Conservation (phyloP, 768 basidiomycete genomes). For the Naganishia vaughanmartiniae region DNA sequence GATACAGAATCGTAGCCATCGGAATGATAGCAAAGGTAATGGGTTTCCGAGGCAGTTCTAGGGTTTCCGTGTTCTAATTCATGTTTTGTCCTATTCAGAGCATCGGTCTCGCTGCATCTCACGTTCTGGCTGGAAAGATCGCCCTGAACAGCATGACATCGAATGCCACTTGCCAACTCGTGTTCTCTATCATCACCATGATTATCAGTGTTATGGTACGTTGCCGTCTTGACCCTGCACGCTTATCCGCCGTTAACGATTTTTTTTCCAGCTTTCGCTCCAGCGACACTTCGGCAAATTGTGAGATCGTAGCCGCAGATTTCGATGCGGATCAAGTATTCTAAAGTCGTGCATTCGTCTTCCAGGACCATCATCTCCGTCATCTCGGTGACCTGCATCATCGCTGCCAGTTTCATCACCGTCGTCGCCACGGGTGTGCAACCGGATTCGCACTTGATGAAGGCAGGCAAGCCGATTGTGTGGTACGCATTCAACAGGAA, state of each 20-base stretch:
- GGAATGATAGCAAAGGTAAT: slow-evolving; percentile 38
- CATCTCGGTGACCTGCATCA: slow-evolving; percentile 37
- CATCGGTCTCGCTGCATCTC: slow-evolving; percentile 37
- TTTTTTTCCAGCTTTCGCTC: slow-evolving; percentile 32
- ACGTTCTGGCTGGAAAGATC: slow-evolving; percentile 37
- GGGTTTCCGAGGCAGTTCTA: background rate
- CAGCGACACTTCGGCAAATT: slow-evolving; percentile 38
- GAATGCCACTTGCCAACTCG: slow-evolving; percentile 39
- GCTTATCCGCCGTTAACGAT: background rate
- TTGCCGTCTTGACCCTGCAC: background rate
- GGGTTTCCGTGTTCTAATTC: background rate
- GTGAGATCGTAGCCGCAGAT: background rate
- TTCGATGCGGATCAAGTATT: background rate
- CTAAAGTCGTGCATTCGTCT: background rate
- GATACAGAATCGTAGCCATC: slow-evolving; percentile 32
- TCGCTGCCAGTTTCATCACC: slow-evolving; percentile 37
- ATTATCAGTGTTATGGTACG: slow-evolving; percentile 36
- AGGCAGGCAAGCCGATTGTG: slow-evolving; percentile 35
- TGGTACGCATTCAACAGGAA: slow-evolving; percentile 35
- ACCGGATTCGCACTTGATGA: slow-evolving; percentile 27
- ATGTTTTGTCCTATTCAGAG: slow-evolving; percentile 22
- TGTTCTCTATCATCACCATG: slow-evolving; percentile 35
- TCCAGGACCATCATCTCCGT: slow-evolving; percentile 26
- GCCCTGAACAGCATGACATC: slow-evolving; percentile 32
- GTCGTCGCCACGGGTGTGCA: slow-evolving; percentile 39